These are phyloP conservation scores for Sordariomycetes sp. DNA, from an alignment of 2,329 filamentous ascomycete species.

Conservation along the genomic window DNA sequence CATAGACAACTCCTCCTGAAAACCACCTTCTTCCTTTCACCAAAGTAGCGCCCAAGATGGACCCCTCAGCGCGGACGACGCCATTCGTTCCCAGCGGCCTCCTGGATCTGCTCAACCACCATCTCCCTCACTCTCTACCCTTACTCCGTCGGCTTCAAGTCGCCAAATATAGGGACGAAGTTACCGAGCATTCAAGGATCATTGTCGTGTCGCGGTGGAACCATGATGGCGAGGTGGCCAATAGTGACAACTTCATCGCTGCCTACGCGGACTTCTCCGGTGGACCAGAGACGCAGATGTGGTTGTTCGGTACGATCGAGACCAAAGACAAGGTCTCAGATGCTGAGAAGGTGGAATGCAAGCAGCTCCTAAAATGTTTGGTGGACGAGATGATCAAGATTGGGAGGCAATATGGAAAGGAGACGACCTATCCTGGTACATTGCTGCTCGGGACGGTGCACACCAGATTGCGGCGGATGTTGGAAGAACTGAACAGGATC, in stretches of 20 bases:
- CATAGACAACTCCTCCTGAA: no score
- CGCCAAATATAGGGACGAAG: constrained; percentile 29
- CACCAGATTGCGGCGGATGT: constrained; percentile 14
- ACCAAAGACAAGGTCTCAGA: constrained; percentile 7
- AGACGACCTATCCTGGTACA: constrained; percentile 12
- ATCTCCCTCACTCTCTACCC: constrained; percentile 50
- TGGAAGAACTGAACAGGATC: constrained; percentile 10
- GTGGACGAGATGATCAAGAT: constrained; percentile 10
- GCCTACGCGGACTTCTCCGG: constrained; percentile 53
- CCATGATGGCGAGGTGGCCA: constrained; percentile 1
- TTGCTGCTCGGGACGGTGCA: constrained; percentile 27
- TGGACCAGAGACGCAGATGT: constrained; percentile 55
- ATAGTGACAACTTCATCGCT: constrained; percentile 33
- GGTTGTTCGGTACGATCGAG: constrained; percentile 45
- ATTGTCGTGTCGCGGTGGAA: constrained; percentile 22
- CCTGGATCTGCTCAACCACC: constrained; percentile 34
- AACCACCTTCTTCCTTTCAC: no score
- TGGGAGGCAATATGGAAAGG: constrained; percentile 10
- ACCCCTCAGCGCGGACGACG: no score
- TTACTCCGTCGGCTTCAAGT: constrained; percentile 57
- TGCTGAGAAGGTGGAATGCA: constrained; percentile 21
- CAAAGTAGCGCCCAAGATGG: no score
- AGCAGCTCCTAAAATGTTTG: constrained; percentile 19
- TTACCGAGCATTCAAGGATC: constrained; percentile 31
- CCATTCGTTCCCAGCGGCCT: constrained; percentile 25